Conservation (phyloP, 1,284 basidiomycete genomes). For the Ustilago cynodontis region DNA sequence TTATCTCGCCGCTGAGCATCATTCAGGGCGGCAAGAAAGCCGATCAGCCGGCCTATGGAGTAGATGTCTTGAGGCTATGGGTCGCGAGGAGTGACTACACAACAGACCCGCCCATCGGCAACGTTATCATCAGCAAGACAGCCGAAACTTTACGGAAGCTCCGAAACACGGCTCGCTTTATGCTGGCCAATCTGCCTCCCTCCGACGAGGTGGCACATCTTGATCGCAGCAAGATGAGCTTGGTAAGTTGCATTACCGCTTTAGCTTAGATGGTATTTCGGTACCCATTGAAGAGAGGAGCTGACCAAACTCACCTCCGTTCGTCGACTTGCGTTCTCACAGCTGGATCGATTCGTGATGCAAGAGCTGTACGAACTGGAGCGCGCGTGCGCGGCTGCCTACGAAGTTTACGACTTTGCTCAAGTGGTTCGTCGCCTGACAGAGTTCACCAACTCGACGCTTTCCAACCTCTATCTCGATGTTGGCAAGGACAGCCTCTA, state of each 20-base stretch:
- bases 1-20: constrained; percentile 85
- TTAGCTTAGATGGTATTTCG: neutral
- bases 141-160: constrained; percentile 86
- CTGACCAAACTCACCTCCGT: neutral
- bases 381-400: constrained; percentile 77
- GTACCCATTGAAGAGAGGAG: neutral
- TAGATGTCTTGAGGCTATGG: constrained; percentile 91
- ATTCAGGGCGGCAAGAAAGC: constrained; percentile 78
- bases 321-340: constrained; percentile 1
- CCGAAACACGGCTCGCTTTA: constrained; percentile 88
- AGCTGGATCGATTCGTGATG: constrained; percentile 78
- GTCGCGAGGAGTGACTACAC: constrained; percentile 91
- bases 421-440: constrained; percentile 73
- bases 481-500: constrained; percentile 92
- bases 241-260: constrained; percentile 1
- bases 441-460: constrained; percentile 72
- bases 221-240: constrained; percentile 33
- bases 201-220: constrained; percentile 10
- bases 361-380: constrained; percentile 84
- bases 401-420: constrained; percentile 83
- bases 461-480: constrained; percentile 84
- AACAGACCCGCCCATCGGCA: constrained; percentile 87
- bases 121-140: constrained; percentile 81
- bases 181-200: constrained; percentile 79
- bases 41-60: constrained; percentile 83